Percentiles rank a stretch among this genome's conserved stretches.
These are phyloP conservation scores for Quercus rubra DNA, from an alignment of 306 rosid genomes.

Conservation along the genomic window DNA sequence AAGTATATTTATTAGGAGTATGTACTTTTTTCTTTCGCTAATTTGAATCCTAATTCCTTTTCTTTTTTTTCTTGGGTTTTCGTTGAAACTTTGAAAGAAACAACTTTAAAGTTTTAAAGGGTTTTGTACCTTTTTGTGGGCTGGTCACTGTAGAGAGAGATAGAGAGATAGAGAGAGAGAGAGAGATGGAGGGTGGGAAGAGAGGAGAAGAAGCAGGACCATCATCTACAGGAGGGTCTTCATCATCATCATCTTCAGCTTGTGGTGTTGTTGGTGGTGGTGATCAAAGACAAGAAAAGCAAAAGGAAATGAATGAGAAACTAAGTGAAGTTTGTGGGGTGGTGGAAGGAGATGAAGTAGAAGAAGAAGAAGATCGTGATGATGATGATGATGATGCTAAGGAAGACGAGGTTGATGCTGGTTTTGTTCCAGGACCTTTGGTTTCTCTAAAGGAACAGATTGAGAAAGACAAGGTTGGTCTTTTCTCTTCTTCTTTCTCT, in stretches of 20 bases:
- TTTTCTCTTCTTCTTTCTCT: neutral
- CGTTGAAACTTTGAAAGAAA: neutral
- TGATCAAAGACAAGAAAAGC: slow-evolving; percentile 28
- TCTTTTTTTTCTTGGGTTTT: neutral
- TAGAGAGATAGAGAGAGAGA: neutral
- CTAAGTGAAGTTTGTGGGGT: slow-evolving; percentile 27
- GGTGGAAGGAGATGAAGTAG: slow-evolving; percentile 36
- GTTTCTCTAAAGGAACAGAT: slow-evolving; percentile 94
- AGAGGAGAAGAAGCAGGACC: slow-evolving; percentile 61
- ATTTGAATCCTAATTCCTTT: neutral
- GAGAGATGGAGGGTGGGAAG: slow-evolving; percentile 61
- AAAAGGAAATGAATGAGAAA: slow-evolving; percentile 32
- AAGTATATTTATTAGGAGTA: neutral
- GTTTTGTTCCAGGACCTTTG: slow-evolving; percentile 81
- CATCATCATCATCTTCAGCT: slow-evolving; percentile 31
- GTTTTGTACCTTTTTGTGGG: neutral
- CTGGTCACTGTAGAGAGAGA: neutral
- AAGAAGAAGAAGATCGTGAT: slow-evolving; percentile 15
- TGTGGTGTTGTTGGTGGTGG: slow-evolving; percentile 26
- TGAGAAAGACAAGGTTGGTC: slow-evolving; percentile 79
- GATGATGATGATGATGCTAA: slow-evolving; percentile 3
- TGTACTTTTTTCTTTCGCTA: neutral
- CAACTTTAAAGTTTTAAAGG: neutral
- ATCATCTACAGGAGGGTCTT: slow-evolving; percentile 42
- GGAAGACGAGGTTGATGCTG: slow-evolving; percentile 25